phyloP scores from a whole-genome alignment of 805 yeast species.

The Candida germanica region DNA sequence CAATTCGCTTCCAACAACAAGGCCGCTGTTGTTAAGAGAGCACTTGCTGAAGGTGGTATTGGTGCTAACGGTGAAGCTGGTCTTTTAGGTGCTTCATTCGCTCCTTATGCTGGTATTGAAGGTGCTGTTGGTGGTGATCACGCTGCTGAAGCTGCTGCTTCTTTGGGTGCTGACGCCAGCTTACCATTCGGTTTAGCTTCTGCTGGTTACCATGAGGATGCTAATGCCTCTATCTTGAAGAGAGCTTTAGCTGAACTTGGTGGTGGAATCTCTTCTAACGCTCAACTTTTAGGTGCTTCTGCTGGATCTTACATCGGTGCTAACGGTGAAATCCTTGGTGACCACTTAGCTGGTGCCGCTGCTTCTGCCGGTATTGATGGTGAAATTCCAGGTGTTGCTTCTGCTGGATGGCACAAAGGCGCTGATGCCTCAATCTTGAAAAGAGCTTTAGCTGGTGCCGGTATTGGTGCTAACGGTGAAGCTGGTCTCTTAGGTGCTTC shows the following conservation, averaged over 20 bases:
- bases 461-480: conserved; percentile 9
- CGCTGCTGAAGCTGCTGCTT: conserved; percentile 11
- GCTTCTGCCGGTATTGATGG: conserved; percentile 12
- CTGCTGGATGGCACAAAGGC: conserved; percentile 4
- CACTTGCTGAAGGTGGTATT: conserved; percentile 10
- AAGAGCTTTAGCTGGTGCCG: conserved; percentile 13
- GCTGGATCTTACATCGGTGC: conserved; percentile 12
- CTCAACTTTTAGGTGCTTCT: conserved; percentile 9
- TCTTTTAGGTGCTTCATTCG: conserved; percentile 7
- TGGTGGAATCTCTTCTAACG: conserved; percentile 8
- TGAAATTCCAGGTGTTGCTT: conserved; percentile 5
- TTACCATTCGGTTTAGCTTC: conserved; percentile 6
- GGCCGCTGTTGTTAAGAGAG: conserved; percentile 16
- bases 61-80: conserved; percentile 12
- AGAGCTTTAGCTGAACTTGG: conserved; percentile 12
- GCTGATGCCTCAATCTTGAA: conserved; percentile 11
- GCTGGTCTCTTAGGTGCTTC: conserved; percentile 6
- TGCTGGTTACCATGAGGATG: conserved; percentile 3
- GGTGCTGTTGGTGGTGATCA: conserved; percentile 15
- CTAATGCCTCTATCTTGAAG: conserved; percentile 9
- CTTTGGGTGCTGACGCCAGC: conserved; percentile 8
- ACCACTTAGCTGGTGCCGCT: conserved; percentile 15
- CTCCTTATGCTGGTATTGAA: conserved; percentile 9
- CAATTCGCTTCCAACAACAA: conserved; percentile 8
- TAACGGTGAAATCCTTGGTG: conserved; percentile 15